These are phyloP conservation scores for Ustilago sp. DNA, from an alignment of 1,284 basidiomycete genomes.

Conservation along the genomic window DNA sequence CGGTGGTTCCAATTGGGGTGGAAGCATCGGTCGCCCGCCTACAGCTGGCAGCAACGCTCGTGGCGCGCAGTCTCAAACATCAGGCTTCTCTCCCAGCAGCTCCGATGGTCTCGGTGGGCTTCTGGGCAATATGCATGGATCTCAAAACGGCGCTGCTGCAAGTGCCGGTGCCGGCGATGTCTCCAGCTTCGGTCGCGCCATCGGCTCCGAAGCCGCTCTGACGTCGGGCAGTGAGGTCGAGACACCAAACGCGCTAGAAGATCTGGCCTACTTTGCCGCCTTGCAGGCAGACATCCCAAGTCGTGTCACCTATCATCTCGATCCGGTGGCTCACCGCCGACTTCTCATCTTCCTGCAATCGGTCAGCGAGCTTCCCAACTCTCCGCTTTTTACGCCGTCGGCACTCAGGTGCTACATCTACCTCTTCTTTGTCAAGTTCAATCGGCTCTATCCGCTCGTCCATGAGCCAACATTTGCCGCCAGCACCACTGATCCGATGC, in stretches of 20 bases:
- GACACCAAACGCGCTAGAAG: conserved; percentile 53
- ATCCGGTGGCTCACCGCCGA: conserved; percentile 45
- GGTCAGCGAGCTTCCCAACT: conserved; percentile 55
- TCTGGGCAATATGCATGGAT: conserved; percentile 40
- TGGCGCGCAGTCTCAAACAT: conserved; percentile 41
- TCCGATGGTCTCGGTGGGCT: conserved; percentile 48
- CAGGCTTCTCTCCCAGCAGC: conserved; percentile 51
- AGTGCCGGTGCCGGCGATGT: conserved; percentile 19
- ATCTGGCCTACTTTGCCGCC: conserved; percentile 57
- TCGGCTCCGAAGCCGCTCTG: conserved; percentile 39
- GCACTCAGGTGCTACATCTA: conserved; percentile 56
- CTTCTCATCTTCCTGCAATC: conserved; percentile 57
- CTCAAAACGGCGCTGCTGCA: conserved; percentile 26
- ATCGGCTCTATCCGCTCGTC: conserved; percentile 54
- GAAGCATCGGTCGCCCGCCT: conserved; percentile 24
- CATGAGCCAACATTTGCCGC: conserved; percentile 58
- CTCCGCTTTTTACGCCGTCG: conserved; percentile 54
- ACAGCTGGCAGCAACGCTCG: conserved; percentile 31
- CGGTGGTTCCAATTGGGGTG: conserved; percentile 36
- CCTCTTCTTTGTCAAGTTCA: conserved; percentile 61
- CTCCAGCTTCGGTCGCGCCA: conserved; percentile 42
- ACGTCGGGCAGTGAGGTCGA: conserved; percentile 50
- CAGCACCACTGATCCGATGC: conserved; percentile 55
- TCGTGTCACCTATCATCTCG: conserved; percentile 47
- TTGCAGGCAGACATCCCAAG: conserved; percentile 56